Evolutionary conservation across 2,329 filamentous ascomycete species (phyloP), one percentile per base, ranked within the genome.

Genomic region (Aspergillus fructus): DNA sequence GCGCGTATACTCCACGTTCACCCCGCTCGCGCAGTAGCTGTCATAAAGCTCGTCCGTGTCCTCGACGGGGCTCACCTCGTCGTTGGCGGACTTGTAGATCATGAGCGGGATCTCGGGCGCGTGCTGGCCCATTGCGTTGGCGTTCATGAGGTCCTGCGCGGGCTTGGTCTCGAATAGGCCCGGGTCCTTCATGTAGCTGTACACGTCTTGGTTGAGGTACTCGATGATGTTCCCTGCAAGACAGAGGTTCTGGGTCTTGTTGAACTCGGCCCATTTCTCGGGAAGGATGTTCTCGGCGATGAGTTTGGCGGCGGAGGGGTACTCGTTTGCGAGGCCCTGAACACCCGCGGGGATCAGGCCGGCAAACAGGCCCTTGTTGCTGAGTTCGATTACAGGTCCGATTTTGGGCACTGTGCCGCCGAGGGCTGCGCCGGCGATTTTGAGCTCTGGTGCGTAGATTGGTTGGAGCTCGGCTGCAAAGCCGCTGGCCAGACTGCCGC

Each of bases 51-150:
- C 68, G 53, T 83, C 80, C 3, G 77, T 81, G 30, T 78, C 76
- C 4, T 62, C 67, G 3, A 81, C 68, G 3, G 71, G 68, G 7
- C 74, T 78, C 49, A 81, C 68, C 53, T 82, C 75, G 39, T 84
- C 81, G 2, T 64, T 58, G 17, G 78, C 73, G 0, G 80, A 77
- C 59, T 83, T 83, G 66, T 83, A 83, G 3, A 81, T 64, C 58
- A 80, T 79, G 6, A 83, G 52, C 0, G 81, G 81, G 64, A 82
- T 79, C 11, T 69, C 59, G 0, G 81, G 81, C 0, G 74, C 66
- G 49, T 78, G 73, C 21, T 71, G 67, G 13, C 73, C 74, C 71
- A 77, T 71, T 5, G 60, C 60, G 48, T 68, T 68, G 11, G 50
- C 61, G 2, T 63, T n/a, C 5, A 70, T 43, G 34, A 70, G 53